A percentile compares a stretch with the other conserved stretches of the same genome.
Conservation (phyloP, 768 basidiomycete genomes). For the Porpolomopsis calyptriformis region DNA sequence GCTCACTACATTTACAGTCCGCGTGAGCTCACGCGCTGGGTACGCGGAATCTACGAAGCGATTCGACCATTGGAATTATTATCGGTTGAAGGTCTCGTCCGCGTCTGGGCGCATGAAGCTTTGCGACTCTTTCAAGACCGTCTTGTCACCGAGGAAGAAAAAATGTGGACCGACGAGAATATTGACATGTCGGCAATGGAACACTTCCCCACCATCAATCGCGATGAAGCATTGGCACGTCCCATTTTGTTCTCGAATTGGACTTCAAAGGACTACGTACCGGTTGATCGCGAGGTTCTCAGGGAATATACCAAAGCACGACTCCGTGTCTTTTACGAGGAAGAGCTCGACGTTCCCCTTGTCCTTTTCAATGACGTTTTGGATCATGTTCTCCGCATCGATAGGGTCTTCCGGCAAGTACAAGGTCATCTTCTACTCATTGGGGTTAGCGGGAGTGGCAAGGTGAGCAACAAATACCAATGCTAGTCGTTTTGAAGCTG, state of each 20-base stretch:
- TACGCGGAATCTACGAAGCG: constrained; percentile 94
- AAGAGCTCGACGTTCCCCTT: constrained; percentile 94
- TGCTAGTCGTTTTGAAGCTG: constrained; percentile 8
- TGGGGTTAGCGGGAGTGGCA: constrained; percentile 96
- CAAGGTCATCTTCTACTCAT: constrained; percentile 96
- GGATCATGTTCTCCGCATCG: constrained; percentile 95
- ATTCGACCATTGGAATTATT: constrained; percentile 90
- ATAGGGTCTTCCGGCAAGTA: constrained; percentile 96
- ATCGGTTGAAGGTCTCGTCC: constrained; percentile 87
- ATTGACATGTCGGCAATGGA: constrained; percentile 76
- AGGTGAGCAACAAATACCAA: constrained; percentile 42
- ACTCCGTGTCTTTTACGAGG: constrained; percentile 96
- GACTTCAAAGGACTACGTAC: constrained; percentile 95
- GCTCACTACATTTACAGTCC: constrained; percentile 99
- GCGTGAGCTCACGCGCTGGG: constrained; percentile 96
- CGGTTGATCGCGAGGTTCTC: constrained; percentile 86
- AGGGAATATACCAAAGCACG: constrained; percentile 96
- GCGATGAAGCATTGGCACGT: constrained; percentile 72
- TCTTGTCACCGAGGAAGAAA: constrained; percentile 86
- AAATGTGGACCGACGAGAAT: constrained; percentile 88
- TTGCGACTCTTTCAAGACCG: constrained; percentile 96
- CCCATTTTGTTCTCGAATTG: constrained; percentile 98
- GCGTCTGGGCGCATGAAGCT: constrained; percentile 97
- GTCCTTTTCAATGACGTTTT: constrained; percentile 98
- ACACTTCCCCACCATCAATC: constrained; percentile 90